Base-by-base conservation (phyloP, 306 rosid genomes). In the Lathyrus aphaca region DNA sequence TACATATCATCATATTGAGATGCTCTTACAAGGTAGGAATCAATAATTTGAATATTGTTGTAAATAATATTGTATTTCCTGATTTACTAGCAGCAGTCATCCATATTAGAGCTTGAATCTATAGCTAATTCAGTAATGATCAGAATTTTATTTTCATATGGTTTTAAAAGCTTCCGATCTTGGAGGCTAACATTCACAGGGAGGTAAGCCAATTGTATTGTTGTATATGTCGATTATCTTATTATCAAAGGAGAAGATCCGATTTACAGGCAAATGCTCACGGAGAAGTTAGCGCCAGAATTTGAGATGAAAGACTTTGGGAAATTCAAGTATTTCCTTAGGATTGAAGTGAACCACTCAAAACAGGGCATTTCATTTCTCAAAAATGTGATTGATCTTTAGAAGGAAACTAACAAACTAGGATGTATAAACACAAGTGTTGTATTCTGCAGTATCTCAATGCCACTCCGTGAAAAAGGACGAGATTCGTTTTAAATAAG, bases 21-120 rank as follows among this genome's bases (percentile, higher is more conserved):
- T 42, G 17, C 46, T 42, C 37, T 18, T 50, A 23, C 23, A 48
- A 51, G 58, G 29, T 55, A 57, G 64, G 64, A 27, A 3, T 54
- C 37, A 57, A 57, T 29, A 54, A 23, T 54, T 12, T 54, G 60
- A 54, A 21, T 54, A 23, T 18, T 50, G 56, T 50, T 50, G 57
- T 3, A 18, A 50, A 4, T 18, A 50, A 50, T 8, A 50, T 9
- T 51, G 57, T 18, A 51, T 51, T 51, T 19, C 57, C 30, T 18
- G 10, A 51, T 51, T 51, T 18, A 10, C 30, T 51, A 19, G 57
- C n/a, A 18, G 57, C 13, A 51, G 30, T 19, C 6, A 19, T 51
- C 18, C 30, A 10, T 16, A 19, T 51, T 4, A 51, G 14, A 51
- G 30, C 55, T 17, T 17, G 27, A 1, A 23, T 49, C 55, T 49